Evolutionary conservation across 345 rosid genomes (phyloP), one percentile per base, ranked within the genome.

Genomic region (Lepidium didymum): DNA sequence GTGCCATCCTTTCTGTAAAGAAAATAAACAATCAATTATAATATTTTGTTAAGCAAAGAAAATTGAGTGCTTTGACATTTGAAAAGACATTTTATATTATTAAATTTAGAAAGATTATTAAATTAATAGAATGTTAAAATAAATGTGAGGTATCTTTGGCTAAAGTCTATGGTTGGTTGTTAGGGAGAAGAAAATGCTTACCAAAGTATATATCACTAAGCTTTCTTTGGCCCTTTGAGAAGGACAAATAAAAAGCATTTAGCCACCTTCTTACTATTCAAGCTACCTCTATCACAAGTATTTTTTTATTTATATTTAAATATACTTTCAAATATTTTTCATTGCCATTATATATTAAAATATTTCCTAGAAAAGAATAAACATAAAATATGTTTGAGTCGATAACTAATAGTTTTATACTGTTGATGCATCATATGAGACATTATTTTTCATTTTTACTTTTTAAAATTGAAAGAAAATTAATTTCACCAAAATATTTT

Each of bases 1-100:
- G 94, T 90, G 96, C 90, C 60, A 79, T 86, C 94, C 85, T 76
- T 75, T 81, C 85, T 87, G 96, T 90, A 90, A 90, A 90, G 91
- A 77, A 72, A 74, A 38, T 23, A 41, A 64, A 66, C 73, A 41
- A 76, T 50, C 64, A 60, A 33, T 53, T 53, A 73, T 78, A 59
- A 64, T 50, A 50, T 73, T 81, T 73, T 83, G 82, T 63, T 85
- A 84, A 84, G 79, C 82, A 77, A 56, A 73, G 55, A 52, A 66
- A 58, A 73, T 58, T 40, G 42, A 42, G 38, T 23, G 67, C 36
- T 67, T 73, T 73, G 72, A 66, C 72, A 66, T 66, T 25, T 57
- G 77, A 73, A 66, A 51, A 34, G 67, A 73, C 77, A 58, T n/a
- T 8, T 19, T 66, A 27, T 56, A 12, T 43, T 50, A 19, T 38